Conservation (phyloP, 75 land plant genomes). For the Cunninghamia lanceolata region DNA sequence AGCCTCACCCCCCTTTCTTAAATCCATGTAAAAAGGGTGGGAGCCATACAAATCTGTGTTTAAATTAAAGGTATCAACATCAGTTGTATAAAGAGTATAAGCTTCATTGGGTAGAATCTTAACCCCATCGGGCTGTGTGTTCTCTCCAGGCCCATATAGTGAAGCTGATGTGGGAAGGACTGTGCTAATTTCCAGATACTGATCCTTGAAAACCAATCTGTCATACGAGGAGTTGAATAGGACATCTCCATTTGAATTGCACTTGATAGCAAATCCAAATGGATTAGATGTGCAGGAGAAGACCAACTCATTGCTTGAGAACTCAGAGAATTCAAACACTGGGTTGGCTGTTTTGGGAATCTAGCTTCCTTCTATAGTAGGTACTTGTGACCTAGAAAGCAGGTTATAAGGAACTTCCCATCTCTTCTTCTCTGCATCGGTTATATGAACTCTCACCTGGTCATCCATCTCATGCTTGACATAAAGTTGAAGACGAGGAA, state of each 20-base stretch:
- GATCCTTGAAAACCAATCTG: slow-evolving; percentile 82
- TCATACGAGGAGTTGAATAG: slow-evolving; percentile 61
- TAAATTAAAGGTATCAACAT: slow-evolving; percentile 41
- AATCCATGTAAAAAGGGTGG: slow-evolving; percentile 23
- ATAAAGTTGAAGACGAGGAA: no score
- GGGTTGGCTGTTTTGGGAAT: background rate
- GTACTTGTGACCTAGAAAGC: slow-evolving; percentile 22
- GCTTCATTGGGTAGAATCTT: slow-evolving; percentile 45
- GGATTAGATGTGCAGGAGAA: slow-evolving; percentile 43
- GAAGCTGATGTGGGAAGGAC: slow-evolving; percentile 50
- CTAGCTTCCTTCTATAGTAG: slow-evolving; percentile 18
- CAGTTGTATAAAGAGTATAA: slow-evolving; percentile 78
- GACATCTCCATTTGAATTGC: slow-evolving; percentile 53
- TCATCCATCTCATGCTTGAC: slow-evolving; percentile 58
- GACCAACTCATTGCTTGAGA: no score
- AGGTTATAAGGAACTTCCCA: no score
- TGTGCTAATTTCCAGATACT: slow-evolving; percentile 84
- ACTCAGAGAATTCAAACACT: slow-evolving; percentile 8
- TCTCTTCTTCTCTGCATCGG: slow-evolving; percentile 63
- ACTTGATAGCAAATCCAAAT: slow-evolving; percentile 42
- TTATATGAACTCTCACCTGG: slow-evolving; percentile 69
- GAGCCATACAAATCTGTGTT: slow-evolving; percentile 77
- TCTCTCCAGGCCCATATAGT: no score
- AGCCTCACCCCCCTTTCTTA: slow-evolving; percentile 29
- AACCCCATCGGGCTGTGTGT: slow-evolving; percentile 67